Evolutionary conservation across 2,329 filamentous ascomycete genomes (phyloP).

Genomic region (Akanthomyces dipterigenus): DNA sequence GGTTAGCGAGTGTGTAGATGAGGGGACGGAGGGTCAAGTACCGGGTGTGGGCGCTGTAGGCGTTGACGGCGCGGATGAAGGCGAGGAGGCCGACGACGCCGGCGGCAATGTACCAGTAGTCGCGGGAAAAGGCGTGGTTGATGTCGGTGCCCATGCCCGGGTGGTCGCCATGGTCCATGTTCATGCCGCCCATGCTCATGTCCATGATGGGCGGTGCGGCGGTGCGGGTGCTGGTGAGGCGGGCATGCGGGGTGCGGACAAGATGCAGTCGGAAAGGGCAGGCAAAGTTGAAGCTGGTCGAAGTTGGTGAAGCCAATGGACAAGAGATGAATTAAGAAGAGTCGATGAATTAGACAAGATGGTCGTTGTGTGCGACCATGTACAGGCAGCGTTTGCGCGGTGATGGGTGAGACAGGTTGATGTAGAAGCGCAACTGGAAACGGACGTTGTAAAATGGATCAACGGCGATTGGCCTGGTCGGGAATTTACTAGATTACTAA

Average conservation of each 20-base stretch:
- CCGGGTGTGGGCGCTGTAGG: slow-evolving; percentile 36
- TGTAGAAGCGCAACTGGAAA: not conserved
- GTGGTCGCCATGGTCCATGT: slow-evolving; percentile 25
- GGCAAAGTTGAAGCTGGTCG: too few relatives aligned
- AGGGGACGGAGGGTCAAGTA: slow-evolving; percentile 16
- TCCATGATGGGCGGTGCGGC: slow-evolving; percentile 14
- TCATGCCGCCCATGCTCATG: slow-evolving; percentile 25
- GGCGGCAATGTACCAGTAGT: slow-evolving; percentile 54
- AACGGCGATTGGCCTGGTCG: not conserved
- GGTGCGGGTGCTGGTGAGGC: not conserved
- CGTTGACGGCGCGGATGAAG: slow-evolving; percentile 36
- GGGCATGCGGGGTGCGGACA: not conserved
- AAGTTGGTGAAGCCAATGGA: not conserved
- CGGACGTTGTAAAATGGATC: not conserved
- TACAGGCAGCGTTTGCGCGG: not conserved
- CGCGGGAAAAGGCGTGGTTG: slow-evolving; percentile 46
- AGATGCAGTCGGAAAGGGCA: too few relatives aligned
- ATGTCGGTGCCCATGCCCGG: slow-evolving; percentile 33
- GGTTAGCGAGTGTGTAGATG: not conserved
- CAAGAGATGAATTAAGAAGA: too few relatives aligned
- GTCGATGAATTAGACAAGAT: not conserved
- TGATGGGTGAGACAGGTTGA: not conserved
- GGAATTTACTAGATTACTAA: not conserved
- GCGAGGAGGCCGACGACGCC: slow-evolving; percentile 38
- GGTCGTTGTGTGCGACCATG: not conserved